A percentile compares a stretch with the other conserved stretches of the same genome.
Evolutionary conservation across 1,284 basidiomycete species (phyloP).

Genomic region (Ceratobasidium sp.): DNA sequence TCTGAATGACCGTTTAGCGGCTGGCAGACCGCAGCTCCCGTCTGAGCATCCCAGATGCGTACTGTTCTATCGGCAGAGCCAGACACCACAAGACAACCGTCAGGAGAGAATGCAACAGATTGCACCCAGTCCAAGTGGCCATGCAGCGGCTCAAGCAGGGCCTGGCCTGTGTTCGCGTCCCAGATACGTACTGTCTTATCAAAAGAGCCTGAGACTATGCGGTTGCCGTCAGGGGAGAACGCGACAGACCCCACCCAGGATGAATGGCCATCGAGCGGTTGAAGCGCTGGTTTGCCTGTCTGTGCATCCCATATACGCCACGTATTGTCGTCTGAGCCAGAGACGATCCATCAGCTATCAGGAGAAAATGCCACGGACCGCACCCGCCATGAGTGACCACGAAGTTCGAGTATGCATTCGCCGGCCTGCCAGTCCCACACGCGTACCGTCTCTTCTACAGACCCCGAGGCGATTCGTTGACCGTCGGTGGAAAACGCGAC

Average conservation of each 20-base stretch:
- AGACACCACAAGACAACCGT: constrained; percentile 21
- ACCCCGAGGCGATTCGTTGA: neutral
- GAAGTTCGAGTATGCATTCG: neutral
- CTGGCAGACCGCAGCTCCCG: constrained; percentile 5
- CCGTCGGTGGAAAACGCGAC: constrained; percentile 21
- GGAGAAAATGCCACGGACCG: neutral
- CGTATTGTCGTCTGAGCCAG: neutral
- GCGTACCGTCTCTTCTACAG: neutral
- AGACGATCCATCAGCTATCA: neutral
- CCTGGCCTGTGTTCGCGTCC: constrained; percentile 13
- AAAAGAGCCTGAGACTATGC: neutral
- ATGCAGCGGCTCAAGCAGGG: neutral
- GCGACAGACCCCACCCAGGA: neutral
- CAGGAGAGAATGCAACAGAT: constrained; percentile 21
- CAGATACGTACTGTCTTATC: constrained; percentile 27
- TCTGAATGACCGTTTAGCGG: neutral
- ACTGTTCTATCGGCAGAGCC: constrained; percentile 13
- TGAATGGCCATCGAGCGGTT: neutral
- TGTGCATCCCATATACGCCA: constrained; percentile 13
- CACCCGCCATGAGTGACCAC: neutral
- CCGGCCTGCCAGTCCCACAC: constrained; percentile 1
- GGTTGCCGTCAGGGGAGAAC: constrained; percentile 13
- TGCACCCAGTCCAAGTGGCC: constrained; percentile 21
- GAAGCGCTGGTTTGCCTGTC: neutral
- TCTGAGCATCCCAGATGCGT: constrained; percentile 26